These are phyloP conservation scores for Prunus fruticosa DNA, from an alignment of 306 rosid genomes.

Conservation along the genomic window DNA sequence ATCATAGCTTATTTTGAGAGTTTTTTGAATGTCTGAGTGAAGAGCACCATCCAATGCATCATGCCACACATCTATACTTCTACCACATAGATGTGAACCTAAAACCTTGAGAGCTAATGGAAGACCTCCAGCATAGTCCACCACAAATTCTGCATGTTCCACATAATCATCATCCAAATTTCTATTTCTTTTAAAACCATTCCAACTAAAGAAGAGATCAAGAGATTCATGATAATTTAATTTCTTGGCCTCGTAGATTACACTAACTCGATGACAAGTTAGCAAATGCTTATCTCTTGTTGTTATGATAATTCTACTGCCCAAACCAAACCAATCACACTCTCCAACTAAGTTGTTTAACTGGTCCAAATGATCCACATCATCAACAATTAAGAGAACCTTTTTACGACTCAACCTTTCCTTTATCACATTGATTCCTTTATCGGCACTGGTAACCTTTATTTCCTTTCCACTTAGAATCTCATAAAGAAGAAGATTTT, in stretches of 20 bases:
- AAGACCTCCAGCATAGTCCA: not conserved
- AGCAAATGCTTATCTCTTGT: no score
- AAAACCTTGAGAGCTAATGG: constrained; percentile 35
- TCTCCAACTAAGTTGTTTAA: no score
- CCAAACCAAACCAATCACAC: no score
- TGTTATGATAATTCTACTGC: no score
- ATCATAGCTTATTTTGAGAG: constrained; percentile 36
- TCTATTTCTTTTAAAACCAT: not conserved
- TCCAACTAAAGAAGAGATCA: not conserved
- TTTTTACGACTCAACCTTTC: no score
- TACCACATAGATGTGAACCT: constrained; percentile 4
- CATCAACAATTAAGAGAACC: no score
- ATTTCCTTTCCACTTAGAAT: no score
- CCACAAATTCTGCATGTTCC: not conserved
- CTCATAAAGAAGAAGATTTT: no score
- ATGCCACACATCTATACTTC: constrained; percentile 26
- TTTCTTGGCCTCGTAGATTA: not conserved
- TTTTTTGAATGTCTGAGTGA: constrained; percentile 21
- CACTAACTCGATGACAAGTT: no score
- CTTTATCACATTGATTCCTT: no score
- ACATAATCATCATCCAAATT: not conserved
- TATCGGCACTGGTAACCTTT: no score
- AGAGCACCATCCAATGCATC: constrained; percentile 3
- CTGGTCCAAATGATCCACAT: no score
- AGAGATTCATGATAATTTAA: not conserved